Evolutionary conservation across 768 basidiomycete genomes (phyloP).

Genomic region (Termitomyces sp.): DNA sequence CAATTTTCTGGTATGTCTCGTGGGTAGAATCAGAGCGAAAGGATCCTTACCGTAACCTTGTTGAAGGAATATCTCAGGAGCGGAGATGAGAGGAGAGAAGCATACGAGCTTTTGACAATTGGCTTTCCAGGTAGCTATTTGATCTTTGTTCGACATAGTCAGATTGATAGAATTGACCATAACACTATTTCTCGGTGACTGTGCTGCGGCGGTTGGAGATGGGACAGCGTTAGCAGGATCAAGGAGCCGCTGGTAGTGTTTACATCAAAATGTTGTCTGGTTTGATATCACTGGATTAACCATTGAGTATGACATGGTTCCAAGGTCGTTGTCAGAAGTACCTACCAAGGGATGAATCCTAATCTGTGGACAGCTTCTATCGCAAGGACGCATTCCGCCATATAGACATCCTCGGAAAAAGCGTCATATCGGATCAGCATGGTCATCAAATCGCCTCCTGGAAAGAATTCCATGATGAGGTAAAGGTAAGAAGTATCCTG

Average conservation of each 20-base stretch:
- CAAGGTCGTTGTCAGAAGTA: slow-evolving; percentile 1
- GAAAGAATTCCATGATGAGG: slow-evolving; percentile 98
- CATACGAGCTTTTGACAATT: slow-evolving; percentile 90
- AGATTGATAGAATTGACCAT: slow-evolving; percentile 97
- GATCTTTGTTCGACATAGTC: slow-evolving; percentile 90
- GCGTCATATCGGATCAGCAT: slow-evolving; percentile 99
- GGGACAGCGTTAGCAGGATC: slow-evolving; percentile 59
- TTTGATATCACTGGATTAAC: slow-evolving; percentile 82
- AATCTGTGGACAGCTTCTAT: slow-evolving; percentile 97
- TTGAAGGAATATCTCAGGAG: slow-evolving; percentile 94
- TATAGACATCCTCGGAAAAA: slow-evolving; percentile 98
- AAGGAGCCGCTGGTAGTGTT: slow-evolving; percentile 77
- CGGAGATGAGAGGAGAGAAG: slow-evolving; percentile 26
- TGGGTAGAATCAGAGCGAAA: slow-evolving; percentile 92
- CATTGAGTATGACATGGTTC: slow-evolving; percentile 3
- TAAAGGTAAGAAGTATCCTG: slow-evolving; percentile 92
- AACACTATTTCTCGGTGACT: slow-evolving; percentile 82
- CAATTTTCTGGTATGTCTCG: slow-evolving; percentile 97
- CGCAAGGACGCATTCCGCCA: slow-evolving; percentile 97
- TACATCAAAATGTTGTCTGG: slow-evolving; percentile 86
- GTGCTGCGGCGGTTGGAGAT: slow-evolving; percentile 38
- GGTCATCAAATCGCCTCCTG: slow-evolving; percentile 98
- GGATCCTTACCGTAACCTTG: slow-evolving; percentile 98
- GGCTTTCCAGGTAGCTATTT: slow-evolving; percentile 98
- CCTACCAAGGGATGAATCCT: slow-evolving; percentile 95